These are phyloP conservation scores for Blastomyces parvus DNA, from an alignment of 2,329 filamentous ascomycete genomes.

Conservation along the genomic window DNA sequence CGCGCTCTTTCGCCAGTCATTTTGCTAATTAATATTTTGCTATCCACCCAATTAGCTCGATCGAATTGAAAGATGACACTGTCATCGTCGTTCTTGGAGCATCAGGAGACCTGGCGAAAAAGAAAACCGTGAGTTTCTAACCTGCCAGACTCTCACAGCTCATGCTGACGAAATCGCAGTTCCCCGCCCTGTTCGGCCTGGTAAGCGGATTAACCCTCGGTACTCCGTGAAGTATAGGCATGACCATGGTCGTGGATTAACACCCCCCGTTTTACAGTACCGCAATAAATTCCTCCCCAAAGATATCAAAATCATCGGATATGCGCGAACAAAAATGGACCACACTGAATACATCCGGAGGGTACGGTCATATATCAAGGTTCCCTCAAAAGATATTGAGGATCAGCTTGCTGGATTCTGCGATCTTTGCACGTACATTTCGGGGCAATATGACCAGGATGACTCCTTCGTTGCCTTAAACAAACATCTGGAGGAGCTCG, in stretches of 20 bases:
- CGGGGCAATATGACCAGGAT: slow-evolving; percentile 96
- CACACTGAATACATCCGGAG: slow-evolving; percentile 88
- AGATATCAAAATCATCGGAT: slow-evolving; percentile 93
- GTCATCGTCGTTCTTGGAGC: slow-evolving; percentile 93
- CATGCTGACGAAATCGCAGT: slow-evolving; percentile 45
- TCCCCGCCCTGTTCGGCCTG: slow-evolving; percentile 92
- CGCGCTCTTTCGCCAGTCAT: background rate
- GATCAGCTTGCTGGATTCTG: slow-evolving; percentile 89
- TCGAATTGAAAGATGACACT: slow-evolving; percentile 98
- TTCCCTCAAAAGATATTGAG: slow-evolving; percentile 92
- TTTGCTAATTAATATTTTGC: background rate
- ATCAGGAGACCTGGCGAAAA: slow-evolving; percentile 96
- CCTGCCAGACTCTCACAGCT: slow-evolving; percentile 3
- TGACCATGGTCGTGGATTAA: slow-evolving; percentile 13
- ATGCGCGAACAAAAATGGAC: slow-evolving; percentile 99
- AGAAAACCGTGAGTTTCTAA: slow-evolving; percentile 74
- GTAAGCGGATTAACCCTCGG: slow-evolving; percentile 49
- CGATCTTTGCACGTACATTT: slow-evolving; percentile 79
- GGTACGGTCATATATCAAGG: slow-evolving; percentile 98
- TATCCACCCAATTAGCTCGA: slow-evolving; percentile 47
- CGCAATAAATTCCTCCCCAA: slow-evolving; percentile 97
- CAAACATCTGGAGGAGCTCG: slow-evolving; percentile 75
- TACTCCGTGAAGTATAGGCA: slow-evolving; percentile 3
- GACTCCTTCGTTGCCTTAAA: slow-evolving; percentile 82
- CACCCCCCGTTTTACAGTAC: slow-evolving; percentile 53